phyloP scores from a whole-genome alignment of 768 basidiomycete species.

The Sarcodon sp. region DNA sequence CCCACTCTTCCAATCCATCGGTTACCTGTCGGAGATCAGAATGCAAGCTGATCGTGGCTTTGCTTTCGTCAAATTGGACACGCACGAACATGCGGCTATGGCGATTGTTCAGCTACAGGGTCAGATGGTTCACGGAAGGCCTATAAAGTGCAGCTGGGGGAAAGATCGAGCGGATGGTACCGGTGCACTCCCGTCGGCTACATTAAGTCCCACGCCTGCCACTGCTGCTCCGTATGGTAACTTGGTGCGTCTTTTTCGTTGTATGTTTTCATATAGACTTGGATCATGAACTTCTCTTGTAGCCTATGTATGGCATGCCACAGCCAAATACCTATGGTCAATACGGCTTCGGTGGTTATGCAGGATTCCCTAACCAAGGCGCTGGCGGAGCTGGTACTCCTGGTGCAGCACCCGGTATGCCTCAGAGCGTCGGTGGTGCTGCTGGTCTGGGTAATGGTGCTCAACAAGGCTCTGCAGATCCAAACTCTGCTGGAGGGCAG shows the following conservation, averaged over 20 bases:
- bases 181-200: slow-evolving; percentile 29
- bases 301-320: slow-evolving; percentile 90
- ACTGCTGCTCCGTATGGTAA: slow-evolving; percentile 54
- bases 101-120: slow-evolving; percentile 96
- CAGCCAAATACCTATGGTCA: slow-evolving; percentile 71
- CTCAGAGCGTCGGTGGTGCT: slow-evolving; percentile 43
- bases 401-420: slow-evolving; percentile 27
- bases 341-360: slow-evolving; percentile 66
- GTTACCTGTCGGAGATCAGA: slow-evolving; percentile 95
- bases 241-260: slow-evolving; percentile 40
- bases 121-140: slow-evolving; percentile 92
- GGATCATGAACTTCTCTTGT: slow-evolving; percentile 3
- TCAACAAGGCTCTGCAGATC: slow-evolving; percentile 42
- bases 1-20: slow-evolving; percentile 96
- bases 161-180: slow-evolving; percentile 82
- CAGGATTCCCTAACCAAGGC: slow-evolving; percentile 49
- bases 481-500: slow-evolving; percentile 32
- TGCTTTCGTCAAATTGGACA: slow-evolving; percentile 97
- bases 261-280: slow-evolving; percentile 1
- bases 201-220: slow-evolving; percentile 48
- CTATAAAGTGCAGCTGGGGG: slow-evolving; percentile 99
- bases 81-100: slow-evolving; percentile 96
- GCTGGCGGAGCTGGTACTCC: slow-evolving; percentile 36
- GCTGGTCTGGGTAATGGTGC: slow-evolving; percentile 38
- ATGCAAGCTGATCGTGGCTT: slow-evolving; percentile 99